Base-by-base conservation (phyloP, 805 yeast genomes). In the Kregervanrija fluxuum region DNA sequence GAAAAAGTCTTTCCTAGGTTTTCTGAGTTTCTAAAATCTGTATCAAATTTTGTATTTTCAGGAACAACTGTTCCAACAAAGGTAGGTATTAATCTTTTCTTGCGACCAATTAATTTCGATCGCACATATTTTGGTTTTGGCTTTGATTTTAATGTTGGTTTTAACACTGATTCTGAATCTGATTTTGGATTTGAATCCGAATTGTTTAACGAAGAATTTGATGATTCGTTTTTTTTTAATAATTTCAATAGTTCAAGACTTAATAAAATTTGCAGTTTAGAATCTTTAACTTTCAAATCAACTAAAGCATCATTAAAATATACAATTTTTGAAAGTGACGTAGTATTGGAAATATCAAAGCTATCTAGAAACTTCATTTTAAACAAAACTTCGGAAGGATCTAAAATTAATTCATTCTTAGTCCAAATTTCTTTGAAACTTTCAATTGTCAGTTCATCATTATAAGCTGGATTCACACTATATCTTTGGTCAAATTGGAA, bases 61-160 rank as follows among this genome's bases (percentile, higher is more conserved):
- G 62, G 56, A 15, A 58, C 41, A 1, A 51, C 61, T 0, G 64
- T 60, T 5, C 68, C 68, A 16, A 61, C 46, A 8, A 64, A 43
- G 0, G 68, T 64, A 3, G 68, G 67, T 3, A 64, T 55, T 8
- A 62, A 46, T 31, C 65, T 45, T 42, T 59, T 60, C 37, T 59
- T 4, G 65, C 65, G 5, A 62, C 65, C 8, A 49, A 35, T 14
- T 30, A 10, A 13, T 30, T 38, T 10, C 11, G 35, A 33, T 14
- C 35, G 13, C 11, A 13, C 13, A 9, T 57, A 41, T 34, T 46
- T 22, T 22, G 28, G 28, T 22, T 22, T 22, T 17, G 22, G 22
- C 5, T 17, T 30, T 33, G 41, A 30, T 30, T 38, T 47, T 31
- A 35, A 34, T n/a, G 37, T 13, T 33, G 34, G 43, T 36, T 32